Evolutionary conservation across 2,329 filamentous ascomycete genomes (phyloP), one percentile per base, ranked within the genome.

Genomic region (Truncatella angustata): DNA sequence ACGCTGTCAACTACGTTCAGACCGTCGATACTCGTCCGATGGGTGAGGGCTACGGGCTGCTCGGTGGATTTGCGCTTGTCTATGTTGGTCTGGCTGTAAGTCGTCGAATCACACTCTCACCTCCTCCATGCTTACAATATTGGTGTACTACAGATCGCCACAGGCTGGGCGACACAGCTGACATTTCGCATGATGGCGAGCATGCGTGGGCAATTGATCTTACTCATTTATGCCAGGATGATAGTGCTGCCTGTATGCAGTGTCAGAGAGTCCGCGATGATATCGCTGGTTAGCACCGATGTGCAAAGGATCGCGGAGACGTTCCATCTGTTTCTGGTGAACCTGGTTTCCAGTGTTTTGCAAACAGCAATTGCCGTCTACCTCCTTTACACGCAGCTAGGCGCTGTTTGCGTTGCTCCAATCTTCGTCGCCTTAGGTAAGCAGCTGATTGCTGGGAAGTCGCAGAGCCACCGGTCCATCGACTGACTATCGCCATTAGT

Each of bases 251-350:
- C 23, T 4, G 21, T 47, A 11, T 24, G 37, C 21, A 50, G 30
- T 32, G 23, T 39, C 18, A 43, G 35, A 7, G 53, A 53, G 21
- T 53, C 53, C 4, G 45, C 46, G 9, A 48, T 51, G 4, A 47
- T 53, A 23, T 53, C 50, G 12, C 45, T 63, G 9, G 62, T 62
- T 58, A 62, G 60, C 23, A 53, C 58, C 3, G 60, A 63, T 51
- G 47, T 54, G 14, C 39, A 28, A 24, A 36, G 51, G 24, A 49
- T 53, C 4, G 51, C 51, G 4, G 53, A 52, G 24, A 49, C 53
- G n/a, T 51, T 52, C 50, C 26, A 50, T 23, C 23, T 28, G 4
- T 42, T 55, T 14, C 21, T 55, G 11, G 46, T 55, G 10, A 46
- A 55, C 16, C 18, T 32, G 4, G 12, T 49, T 3, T 50, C 51